phyloP scores from a whole-genome alignment of 495 filamentous ascomycete genomes.

The Terfezia claveryi region DNA sequence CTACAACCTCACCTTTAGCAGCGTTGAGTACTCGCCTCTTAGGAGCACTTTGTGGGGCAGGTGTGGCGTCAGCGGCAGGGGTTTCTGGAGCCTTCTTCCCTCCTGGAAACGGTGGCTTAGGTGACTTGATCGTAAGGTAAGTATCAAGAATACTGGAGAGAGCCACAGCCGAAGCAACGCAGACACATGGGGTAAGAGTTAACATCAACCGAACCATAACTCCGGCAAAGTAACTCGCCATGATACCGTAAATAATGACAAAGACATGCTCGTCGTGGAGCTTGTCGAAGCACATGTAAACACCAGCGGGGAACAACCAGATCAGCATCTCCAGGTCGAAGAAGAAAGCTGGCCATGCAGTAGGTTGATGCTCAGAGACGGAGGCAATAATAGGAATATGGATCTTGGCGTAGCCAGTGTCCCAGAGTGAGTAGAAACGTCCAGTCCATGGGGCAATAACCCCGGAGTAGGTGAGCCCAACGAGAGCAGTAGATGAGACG shows the following conservation, averaged over 20 bases:
- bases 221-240: slow-evolving; percentile 92
- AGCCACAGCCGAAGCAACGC: slow-evolving; percentile 78
- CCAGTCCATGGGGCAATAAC: slow-evolving; percentile 95
- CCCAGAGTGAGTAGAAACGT: slow-evolving; percentile 98
- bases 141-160: slow-evolving; percentile 75
- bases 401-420: slow-evolving; percentile 97
- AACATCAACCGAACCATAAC: slow-evolving; percentile 99
- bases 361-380: slow-evolving; percentile 97
- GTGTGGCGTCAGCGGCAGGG: slow-evolving; percentile 13
- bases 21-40: slow-evolving; percentile 41
- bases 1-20: slow-evolving; percentile 49
- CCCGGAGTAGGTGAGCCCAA: slow-evolving; percentile 64
- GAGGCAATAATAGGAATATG: slow-evolving; percentile 99
- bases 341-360: slow-evolving; percentile 99
- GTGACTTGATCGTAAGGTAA: slow-evolving; percentile 42
- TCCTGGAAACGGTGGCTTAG: slow-evolving; percentile 26
- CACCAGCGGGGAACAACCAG: slow-evolving; percentile 96
- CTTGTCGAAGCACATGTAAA: slow-evolving; percentile 92
- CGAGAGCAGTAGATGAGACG: slow-evolving; percentile 46
- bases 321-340: slow-evolving; percentile 97
- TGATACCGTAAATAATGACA: slow-evolving; percentile 84
- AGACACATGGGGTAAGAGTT: slow-evolving; percentile 88
- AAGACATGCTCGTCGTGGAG: slow-evolving; percentile 96
- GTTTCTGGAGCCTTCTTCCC: slow-evolving; percentile 30
- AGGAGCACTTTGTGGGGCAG: slow-evolving; percentile 20